These are phyloP conservation scores for Bipolaris gigantea DNA, from an alignment of 2,329 filamentous ascomycete species.

Conservation along the genomic window DNA sequence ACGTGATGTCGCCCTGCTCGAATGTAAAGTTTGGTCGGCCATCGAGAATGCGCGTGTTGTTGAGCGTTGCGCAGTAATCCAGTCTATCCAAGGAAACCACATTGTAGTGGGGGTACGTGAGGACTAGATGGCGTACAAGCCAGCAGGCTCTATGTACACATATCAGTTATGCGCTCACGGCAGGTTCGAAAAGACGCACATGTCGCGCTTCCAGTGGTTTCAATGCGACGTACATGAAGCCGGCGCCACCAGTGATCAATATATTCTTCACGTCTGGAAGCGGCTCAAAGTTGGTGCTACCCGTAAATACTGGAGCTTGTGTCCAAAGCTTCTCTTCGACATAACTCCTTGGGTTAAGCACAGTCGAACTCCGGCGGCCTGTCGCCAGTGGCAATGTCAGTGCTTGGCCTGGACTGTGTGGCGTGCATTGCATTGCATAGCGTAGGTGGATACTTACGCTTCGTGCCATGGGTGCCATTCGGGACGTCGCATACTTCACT, in stretches of 20 bases:
- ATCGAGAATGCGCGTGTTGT: conserved; percentile 73
- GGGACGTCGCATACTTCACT: conserved; percentile 15
- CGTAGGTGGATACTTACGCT: conserved; percentile 28
- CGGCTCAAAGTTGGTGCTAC: conserved; percentile 71
- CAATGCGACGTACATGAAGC: conserved; percentile 70
- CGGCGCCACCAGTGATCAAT: conserved; percentile 80
- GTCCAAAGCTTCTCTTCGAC: conserved; percentile 68
- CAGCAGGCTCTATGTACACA: conserved; percentile 67
- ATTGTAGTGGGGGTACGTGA: conserved; percentile 77
- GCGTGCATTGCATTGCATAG: conserved; percentile 5
- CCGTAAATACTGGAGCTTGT: conserved; percentile 69
- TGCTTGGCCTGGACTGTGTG: conserved; percentile 9
- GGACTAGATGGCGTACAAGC: conserved; percentile 75
- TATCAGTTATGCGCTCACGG: conserved; percentile 18
- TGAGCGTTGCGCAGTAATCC: conserved; percentile 78
- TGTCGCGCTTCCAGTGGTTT: conserved; percentile 5
- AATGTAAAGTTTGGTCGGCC: conserved; percentile 73
- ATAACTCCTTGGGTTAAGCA: conserved; percentile 48
- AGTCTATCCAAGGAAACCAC: conserved; percentile 83
- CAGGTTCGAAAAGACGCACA: conserved; percentile 4
- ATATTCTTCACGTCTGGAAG: conserved; percentile 74
- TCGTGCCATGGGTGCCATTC: conserved; percentile 24
- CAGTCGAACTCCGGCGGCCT: conserved; percentile 43
- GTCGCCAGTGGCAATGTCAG: conserved; percentile 2
- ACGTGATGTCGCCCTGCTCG: conserved; percentile 77